These are phyloP conservation scores for Pseudocercospora fijiensis DNA, from an alignment of 2,329 filamentous ascomycete species.

Conservation along the genomic window DNA sequence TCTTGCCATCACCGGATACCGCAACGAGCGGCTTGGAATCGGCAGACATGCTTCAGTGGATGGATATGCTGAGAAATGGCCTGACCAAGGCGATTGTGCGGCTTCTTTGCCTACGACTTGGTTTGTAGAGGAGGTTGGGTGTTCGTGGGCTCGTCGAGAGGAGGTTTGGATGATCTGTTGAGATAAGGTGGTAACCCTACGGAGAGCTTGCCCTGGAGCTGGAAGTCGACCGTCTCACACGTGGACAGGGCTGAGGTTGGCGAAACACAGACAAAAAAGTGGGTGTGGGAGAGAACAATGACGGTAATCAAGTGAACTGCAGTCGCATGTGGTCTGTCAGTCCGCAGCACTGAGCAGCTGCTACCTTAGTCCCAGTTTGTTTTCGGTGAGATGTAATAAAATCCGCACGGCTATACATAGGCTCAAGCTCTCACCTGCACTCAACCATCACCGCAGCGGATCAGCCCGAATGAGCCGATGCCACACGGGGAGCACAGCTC, in stretches of 20 bases:
- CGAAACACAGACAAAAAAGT: neutral
- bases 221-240: constrained; percentile 5
- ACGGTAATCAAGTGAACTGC: neutral
- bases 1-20: constrained; percentile 35
- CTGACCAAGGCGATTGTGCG: constrained; percentile 95
- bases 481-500: neutral
- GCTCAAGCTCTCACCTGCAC: constrained; percentile 1
- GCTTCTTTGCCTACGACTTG: constrained; percentile 69
- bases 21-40: constrained; percentile 33
- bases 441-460: no score
- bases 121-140: constrained; percentile 24
- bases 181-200: neutral
- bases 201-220: constrained; percentile 1
- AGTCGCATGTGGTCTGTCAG: neutral
- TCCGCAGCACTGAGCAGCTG: neutral
- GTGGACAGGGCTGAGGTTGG: neutral
- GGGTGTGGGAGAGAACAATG: neutral
- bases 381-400: constrained; percentile 3
- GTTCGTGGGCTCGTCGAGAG: constrained; percentile 2
- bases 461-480: constrained; percentile 5
- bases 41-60: constrained; percentile 46
- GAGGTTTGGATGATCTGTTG: constrained; percentile 7
- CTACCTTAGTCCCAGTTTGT: neutral
- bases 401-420: neutral
- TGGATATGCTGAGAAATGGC: constrained; percentile 54